Base-by-base conservation (phyloP, 805 yeast species). In the Kurtzmaniella fragi region DNA sequence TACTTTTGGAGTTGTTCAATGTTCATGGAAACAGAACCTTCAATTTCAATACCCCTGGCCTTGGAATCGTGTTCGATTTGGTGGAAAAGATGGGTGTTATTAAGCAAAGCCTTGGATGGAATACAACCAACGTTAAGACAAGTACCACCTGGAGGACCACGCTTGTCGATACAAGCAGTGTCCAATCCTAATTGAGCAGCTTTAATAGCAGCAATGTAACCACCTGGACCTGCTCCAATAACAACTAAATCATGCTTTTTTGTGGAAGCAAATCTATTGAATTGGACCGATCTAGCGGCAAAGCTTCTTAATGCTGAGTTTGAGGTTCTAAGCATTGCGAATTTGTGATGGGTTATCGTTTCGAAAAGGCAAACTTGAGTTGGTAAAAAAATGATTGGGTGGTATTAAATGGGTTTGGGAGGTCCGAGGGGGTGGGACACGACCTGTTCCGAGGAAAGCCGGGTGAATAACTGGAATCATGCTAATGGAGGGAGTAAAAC, bases 171-270 rank as follows among this genome's bases (percentile, higher is more conserved):
- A 77, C 99, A 93, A 28, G 97, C 99, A 40, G 96, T 88, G 66
- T 90, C 82, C 54, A 74, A 77, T 31, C 97, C 97, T 44, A 90
- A 75, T 73, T 93, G 99, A 37, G 99, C 99, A 44, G 96, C 96
- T 67, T 88, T 91, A 65, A 93, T 93, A 57, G 99, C 99, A 40
- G 97, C 98, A 54, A 93, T 93, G 64, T 93, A 93, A 46, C 99
- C 99, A 66, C 98, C 99, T 52, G 99, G 99, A 43, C 99, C 99
- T 55, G 97, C 98, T 52, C 99, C 99, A 58, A 93, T 84, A 53
- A 93, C 87, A 40, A 91, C 95, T 40, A 93, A 78, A 57, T 93
- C 98, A 58, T 82, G 82, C 54, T 70, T 67, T 48, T 68, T 64
- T 44, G 72, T 60, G 25, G 72, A 67, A 43, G 61, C 63, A 50